A percentile compares a stretch with the other conserved stretches of the same genome.
Conservation (phyloP, 768 basidiomycete species). For the Lactarius quietus region DNA sequence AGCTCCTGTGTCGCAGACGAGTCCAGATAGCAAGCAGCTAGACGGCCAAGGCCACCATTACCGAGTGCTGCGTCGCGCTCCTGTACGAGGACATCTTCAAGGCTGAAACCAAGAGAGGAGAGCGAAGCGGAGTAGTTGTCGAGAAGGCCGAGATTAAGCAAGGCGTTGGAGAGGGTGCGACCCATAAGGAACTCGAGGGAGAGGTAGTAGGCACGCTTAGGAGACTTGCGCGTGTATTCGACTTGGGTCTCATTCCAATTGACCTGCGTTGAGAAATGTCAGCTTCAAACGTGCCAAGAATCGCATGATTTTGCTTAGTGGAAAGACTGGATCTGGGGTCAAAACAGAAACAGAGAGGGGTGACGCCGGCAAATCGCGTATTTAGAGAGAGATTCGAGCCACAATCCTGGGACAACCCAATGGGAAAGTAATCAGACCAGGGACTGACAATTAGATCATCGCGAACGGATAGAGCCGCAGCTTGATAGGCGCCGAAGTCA, state of each 20-base stretch:
- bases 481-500: conserved; percentile 86
- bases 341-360: not conserved
- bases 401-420: conserved; percentile 7
- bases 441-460: conserved; percentile 75
- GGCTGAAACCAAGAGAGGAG: conserved; percentile 78
- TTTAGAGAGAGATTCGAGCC: not conserved
- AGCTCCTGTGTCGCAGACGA: conserved; percentile 87
- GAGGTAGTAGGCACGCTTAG: conserved; percentile 92
- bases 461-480: conserved; percentile 80
- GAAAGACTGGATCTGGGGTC: not conserved
- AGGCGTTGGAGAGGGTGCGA: conserved; percentile 70
- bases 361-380: not conserved
- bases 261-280: conserved; percentile 39
- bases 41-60: conserved; percentile 91
- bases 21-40: conserved; percentile 97
- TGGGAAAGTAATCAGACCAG: not conserved
- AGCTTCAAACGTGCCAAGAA: conserved; percentile 2
- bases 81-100: conserved; percentile 82
- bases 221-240: conserved; percentile 72
- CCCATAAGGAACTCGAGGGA: conserved; percentile 93
- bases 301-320: not conserved
- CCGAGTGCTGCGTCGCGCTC: conserved; percentile 95
- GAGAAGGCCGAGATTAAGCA: conserved; percentile 87
- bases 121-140: conserved; percentile 65
- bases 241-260: conserved; percentile 87